A percentile compares a stretch with the other conserved stretches of the same genome.
phyloP scores from a whole-genome alignment of 2,329 filamentous ascomycete genomes.

The Furcasterigmium furcatum region DNA sequence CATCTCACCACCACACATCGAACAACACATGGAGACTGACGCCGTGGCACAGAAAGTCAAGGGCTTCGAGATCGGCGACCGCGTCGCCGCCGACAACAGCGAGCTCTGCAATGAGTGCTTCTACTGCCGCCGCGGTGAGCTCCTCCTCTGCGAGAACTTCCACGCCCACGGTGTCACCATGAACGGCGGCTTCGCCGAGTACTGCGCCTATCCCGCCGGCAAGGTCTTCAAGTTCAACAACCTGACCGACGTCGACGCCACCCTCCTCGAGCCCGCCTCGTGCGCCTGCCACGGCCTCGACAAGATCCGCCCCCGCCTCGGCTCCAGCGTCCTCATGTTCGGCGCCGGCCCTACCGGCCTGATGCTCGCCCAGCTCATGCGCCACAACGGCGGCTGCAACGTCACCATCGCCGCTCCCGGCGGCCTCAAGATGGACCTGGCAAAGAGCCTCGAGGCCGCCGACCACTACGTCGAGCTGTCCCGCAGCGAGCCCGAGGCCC shows the following conservation, averaged over 20 bases:
- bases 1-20: not conserved
- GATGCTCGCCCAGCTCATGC: slow-evolving; percentile 59
- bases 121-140: slow-evolving; percentile 68
- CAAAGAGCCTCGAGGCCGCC: slow-evolving; percentile 51
- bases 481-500: slow-evolving; percentile 49
- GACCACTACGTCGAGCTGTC: slow-evolving; percentile 53
- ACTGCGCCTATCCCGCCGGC: slow-evolving; percentile 49
- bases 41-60: slow-evolving; percentile 45
- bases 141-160: slow-evolving; percentile 67
- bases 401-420: slow-evolving; percentile 67
- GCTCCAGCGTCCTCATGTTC: slow-evolving; percentile 63
- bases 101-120: slow-evolving; percentile 70
- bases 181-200: slow-evolving; percentile 72
- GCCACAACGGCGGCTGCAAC: slow-evolving; percentile 64
- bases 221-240: slow-evolving; percentile 65
- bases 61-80: slow-evolving; percentile 58
- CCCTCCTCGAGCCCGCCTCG: slow-evolving; percentile 66
- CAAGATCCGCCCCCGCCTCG: slow-evolving; percentile 64
- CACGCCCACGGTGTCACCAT: slow-evolving; percentile 65
- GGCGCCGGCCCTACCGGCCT: slow-evolving; percentile 66
- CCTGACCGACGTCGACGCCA: slow-evolving; percentile 65
- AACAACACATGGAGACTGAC: not conserved
- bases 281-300: slow-evolving; percentile 70
- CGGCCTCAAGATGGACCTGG: slow-evolving; percentile 69
- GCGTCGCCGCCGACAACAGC: slow-evolving; percentile 61